Evolutionary conservation across 192 early-diverging fungal species (phyloP).

Genomic region (Obelidium mucronatum): DNA sequence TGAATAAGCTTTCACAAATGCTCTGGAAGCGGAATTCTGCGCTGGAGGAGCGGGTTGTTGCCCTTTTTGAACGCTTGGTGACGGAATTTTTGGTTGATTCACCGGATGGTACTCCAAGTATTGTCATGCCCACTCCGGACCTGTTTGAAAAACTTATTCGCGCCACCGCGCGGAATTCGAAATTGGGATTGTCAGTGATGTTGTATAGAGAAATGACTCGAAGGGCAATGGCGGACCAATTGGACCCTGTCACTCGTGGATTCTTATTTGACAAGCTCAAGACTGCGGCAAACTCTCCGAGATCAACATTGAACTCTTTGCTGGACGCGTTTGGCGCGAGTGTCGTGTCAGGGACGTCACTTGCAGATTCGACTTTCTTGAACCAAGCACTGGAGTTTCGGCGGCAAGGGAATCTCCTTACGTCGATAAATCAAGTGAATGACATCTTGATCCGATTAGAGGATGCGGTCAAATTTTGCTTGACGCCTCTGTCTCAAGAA

Average conservation of each 20-base stretch:
- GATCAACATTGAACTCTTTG: neutral
- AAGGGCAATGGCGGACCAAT: neutral
- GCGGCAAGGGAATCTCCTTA: neutral
- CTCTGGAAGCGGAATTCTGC: conserved; percentile 9
- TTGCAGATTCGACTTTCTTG: neutral
- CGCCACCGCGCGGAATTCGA: neutral
- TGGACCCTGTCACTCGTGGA: conserved; percentile 21
- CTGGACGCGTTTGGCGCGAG: conserved; percentile 21
- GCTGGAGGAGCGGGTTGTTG: neutral
- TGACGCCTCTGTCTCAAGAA: neutral
- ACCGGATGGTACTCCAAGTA: neutral
- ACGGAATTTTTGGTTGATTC: conserved; percentile 19
- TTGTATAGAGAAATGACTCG: conserved; percentile 20
- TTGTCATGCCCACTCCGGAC: conserved; percentile 9
- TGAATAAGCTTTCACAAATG: conserved; percentile 26
- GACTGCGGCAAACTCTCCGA: neutral
- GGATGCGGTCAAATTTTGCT: conserved; percentile 1
- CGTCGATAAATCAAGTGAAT: neutral
- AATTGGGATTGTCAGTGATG: conserved; percentile 8
- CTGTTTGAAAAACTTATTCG: conserved; percentile 21
- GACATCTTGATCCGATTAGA: neutral
- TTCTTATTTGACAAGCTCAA: neutral
- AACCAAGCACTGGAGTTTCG: conserved; percentile 8
- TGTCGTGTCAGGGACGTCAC: conserved; percentile 13
- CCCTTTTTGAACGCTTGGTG: conserved; percentile 16